Evolutionary conservation across 148 eudicot genomes (phyloP), one percentile per base, ranked within the genome.

Genomic region (Arbutus unedo): DNA sequence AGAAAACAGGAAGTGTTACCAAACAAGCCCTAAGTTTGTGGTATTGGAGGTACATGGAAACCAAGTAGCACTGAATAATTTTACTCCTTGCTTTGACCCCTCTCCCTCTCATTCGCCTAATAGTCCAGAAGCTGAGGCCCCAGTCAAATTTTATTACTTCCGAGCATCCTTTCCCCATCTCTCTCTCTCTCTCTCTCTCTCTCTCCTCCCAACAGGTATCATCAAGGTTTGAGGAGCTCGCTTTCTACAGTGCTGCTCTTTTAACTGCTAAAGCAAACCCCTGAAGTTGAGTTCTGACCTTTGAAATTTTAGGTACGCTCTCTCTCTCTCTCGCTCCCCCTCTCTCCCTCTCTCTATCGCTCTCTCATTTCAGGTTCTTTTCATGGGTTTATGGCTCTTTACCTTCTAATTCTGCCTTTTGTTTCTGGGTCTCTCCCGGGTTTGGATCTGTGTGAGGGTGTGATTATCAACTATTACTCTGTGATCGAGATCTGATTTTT

Each of bases 361-460:
- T 4, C 71, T 4, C 49, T 79, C 8, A 5, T 6, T 47, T 18
- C 31, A 2, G n/a, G 48, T 41, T 43, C 48, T 47, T 25, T 66
- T 66, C 13, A 79, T 79, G 82, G 74, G 74, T 66, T 79, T 66
- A 23, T 79, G 82, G 31, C 68, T 25, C 55, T 79, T 23, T 79
- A 66, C 56, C 38, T 50, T 31, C 75, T 66, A 16, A 48, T 31
- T 16, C 16, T 66, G 47, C 74, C 49, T 62, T 80, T 50, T 38
- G 76, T 49, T 50, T 66, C 82, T 80, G 76, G 82, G 76, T 51
- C 76, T 80, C 18, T 25, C 60, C 38, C 59, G 67, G 75, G 16
- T 80, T 31, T 67, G 75, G 82, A 80, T 80, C 82, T 51, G 45
- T 49, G 16, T 25, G 50, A 79, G 82, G 73, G 74, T 79, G 47